These are phyloP conservation scores for Euphorbia pulcherrima DNA, from an alignment of 345 rosid genomes.

Conservation along the genomic window DNA sequence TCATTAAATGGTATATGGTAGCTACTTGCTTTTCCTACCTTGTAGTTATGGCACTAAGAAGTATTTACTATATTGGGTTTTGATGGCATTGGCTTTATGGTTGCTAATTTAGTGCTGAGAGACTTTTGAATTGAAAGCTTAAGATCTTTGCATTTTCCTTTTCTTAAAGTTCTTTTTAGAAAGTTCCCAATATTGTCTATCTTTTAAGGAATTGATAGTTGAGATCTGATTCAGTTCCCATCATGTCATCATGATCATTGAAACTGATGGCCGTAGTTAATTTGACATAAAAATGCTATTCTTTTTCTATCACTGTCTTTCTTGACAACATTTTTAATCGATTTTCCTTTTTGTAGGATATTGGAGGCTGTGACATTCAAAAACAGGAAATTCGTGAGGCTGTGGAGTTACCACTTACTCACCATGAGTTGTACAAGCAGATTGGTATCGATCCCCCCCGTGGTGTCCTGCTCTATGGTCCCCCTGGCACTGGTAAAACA, in stretches of 20 bases:
- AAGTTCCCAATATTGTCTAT: not conserved
- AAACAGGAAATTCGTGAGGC: slow-evolving; percentile 99
- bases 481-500: slow-evolving; percentile 98
- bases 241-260: not conserved
- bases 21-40: not conserved
- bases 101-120: not conserved
- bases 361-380: slow-evolving; percentile 98
- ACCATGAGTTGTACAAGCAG: slow-evolving; percentile 89
- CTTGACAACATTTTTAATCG: not conserved
- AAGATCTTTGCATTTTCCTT: not conserved
- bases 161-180: not conserved
- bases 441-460: slow-evolving; percentile 99
- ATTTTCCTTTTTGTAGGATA: slow-evolving; percentile 48
- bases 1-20: no score
- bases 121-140: not conserved
- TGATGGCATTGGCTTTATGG: not conserved
- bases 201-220: not conserved
- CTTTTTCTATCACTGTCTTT: not conserved
- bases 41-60: not conserved
- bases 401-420: slow-evolving; percentile 92
- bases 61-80: not conserved
- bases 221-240: not conserved
- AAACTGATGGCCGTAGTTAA: not conserved
- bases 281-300: not conserved
- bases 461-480: slow-evolving; percentile 93